These are phyloP conservation scores for Hemisphaericaspora xylanilytica DNA, from an alignment of 1,139 yeast genomes.

Conservation along the genomic window DNA sequence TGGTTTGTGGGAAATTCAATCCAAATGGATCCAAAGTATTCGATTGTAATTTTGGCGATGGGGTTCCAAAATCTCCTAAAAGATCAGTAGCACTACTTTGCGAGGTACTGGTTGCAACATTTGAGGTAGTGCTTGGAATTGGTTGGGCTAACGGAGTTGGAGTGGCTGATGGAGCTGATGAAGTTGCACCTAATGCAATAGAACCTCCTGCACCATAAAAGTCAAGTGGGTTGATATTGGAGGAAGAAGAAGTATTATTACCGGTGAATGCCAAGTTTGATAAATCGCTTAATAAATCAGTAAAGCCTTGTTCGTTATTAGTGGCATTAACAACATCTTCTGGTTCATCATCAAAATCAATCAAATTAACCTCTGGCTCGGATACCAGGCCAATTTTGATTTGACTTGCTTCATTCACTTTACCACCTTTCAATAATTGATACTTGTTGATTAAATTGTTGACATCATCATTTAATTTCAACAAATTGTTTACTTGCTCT, in stretches of 20 bases:
- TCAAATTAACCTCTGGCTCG: constrained; percentile 54
- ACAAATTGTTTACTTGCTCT: constrained; percentile 61
- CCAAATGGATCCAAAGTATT: constrained; percentile 53
- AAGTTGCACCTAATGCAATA: constrained; percentile 33
- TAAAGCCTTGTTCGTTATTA: constrained; percentile 47
- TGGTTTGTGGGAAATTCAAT: constrained; percentile 42
- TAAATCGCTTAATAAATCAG: constrained; percentile 71
- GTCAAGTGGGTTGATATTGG: constrained; percentile 36
- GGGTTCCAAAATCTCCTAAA: constrained; percentile 46
- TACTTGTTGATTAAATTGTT: constrained; percentile 69
- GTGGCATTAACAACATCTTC: constrained; percentile 38
- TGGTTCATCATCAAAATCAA: constrained; percentile 74
- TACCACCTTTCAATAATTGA: constrained; percentile 63
- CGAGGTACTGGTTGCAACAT: constrained; percentile 11
- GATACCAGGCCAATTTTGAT: constrained; percentile 44
- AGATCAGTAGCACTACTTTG: constrained; percentile 27
- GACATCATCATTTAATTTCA: constrained; percentile 73
- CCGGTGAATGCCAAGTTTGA: constrained; percentile 55
- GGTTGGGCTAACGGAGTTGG: constrained; percentile 14
- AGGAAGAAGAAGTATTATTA: constrained; percentile 10
- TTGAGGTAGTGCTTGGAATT: constrained; percentile 10
- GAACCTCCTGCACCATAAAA: constrained; percentile 50
- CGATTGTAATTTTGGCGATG: constrained; percentile 49
- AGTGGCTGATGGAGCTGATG: constrained; percentile 12
- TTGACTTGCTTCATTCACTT: constrained; percentile 56